A percentile compares a stretch with the other conserved stretches of the same genome.
phyloP scores from a whole-genome alignment of 148 eudicot genomes.

The Mesembryanthemum crystallinum region DNA sequence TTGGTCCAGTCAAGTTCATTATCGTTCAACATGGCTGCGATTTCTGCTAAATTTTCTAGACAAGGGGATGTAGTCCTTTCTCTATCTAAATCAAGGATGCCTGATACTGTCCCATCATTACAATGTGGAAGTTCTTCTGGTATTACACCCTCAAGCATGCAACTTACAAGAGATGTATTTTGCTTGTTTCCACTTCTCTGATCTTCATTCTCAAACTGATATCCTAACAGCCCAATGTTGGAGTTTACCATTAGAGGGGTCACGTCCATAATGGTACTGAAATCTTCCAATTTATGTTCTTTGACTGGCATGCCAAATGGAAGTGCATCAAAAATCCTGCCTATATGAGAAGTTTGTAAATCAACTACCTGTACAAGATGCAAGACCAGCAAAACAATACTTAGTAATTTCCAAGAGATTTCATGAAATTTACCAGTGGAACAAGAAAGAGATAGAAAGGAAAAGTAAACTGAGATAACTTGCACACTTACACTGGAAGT shows the following conservation, averaged over 20 bases:
- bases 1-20: conserved; percentile 11
- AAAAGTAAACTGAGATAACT: not conserved
- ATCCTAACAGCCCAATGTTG: conserved; percentile 19
- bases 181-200: conserved; percentile 20
- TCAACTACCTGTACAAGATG: conserved; percentile 29
- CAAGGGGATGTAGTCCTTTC: conserved; percentile 18
- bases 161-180: conserved; percentile 7
- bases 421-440: not conserved
- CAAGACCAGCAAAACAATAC: not conserved
- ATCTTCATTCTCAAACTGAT: conserved; percentile 24
- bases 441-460: not conserved
- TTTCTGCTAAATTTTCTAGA: conserved; percentile 23
- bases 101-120: conserved; percentile 10
- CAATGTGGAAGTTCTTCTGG: conserved; percentile 18
- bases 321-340: conserved; percentile 8
- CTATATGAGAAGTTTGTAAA: conserved; percentile 16
- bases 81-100: conserved; percentile 15
- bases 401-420: conserved; percentile 12
- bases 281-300: conserved; percentile 11
- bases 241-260: conserved; percentile 15
- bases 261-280: conserved; percentile 16
- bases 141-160: conserved; percentile 17
- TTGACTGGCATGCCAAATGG: conserved; percentile 12
- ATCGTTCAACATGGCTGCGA: conserved; percentile 22
- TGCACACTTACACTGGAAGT: not conserved